Evolutionary conservation across 192 early-diverging fungal genomes (phyloP).

Genomic region (Podila clonocystis): DNA sequence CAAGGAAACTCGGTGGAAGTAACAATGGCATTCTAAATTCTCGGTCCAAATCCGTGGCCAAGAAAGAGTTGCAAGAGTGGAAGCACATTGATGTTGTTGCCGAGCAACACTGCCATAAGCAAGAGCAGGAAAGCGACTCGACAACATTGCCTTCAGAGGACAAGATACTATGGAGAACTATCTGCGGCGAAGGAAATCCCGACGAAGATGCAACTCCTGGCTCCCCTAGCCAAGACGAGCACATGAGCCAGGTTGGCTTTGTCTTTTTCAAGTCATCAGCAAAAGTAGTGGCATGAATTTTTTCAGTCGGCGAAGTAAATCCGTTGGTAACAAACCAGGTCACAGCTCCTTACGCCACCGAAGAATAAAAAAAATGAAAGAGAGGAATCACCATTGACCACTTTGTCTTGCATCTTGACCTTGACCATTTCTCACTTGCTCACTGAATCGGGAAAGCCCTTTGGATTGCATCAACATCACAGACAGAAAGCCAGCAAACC

Average conservation of each 20-base stretch:
- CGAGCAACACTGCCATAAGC: background rate
- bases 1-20: background rate
- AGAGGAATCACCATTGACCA: too few species aligned
- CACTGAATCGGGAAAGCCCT: too few species aligned
- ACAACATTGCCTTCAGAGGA: constrained; percentile 1
- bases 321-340: too few species aligned
- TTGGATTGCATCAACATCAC: too few species aligned
- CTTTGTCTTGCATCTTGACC: too few species aligned
- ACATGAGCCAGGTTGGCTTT: background rate
- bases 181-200: background rate
- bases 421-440: too few species aligned
- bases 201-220: background rate
- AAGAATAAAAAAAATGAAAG: too few species aligned
- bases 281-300: too few species aligned
- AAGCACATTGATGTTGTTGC: constrained; percentile 21
- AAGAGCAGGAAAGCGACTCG: background rate
- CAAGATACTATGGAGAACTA: constrained; percentile 15
- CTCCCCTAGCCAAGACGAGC: background rate
- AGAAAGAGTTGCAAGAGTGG: constrained; percentile 33
- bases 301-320: too few species aligned
- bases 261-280: constrained; percentile 12
- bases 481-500: too few species aligned
- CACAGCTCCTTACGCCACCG: too few species aligned
- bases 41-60: constrained; percentile 11
- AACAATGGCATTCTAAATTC: constrained; percentile 3